Percentiles rank a stretch among this genome's conserved stretches.
Conservation (phyloP, 352 stramenopile genomes). For the Phytophthora nicotianae region DNA sequence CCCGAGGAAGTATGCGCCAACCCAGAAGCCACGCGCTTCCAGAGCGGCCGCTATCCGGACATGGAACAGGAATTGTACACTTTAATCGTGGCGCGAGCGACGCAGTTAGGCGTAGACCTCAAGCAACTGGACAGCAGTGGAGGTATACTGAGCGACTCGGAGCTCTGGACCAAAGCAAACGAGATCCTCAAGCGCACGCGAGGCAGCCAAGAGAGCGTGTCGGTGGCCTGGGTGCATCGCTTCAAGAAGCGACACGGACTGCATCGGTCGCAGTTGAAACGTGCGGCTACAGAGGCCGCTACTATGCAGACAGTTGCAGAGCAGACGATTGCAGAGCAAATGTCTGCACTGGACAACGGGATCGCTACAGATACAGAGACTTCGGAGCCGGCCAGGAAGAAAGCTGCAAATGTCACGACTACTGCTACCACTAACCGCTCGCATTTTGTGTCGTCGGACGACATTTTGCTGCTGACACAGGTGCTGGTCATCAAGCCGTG, state of each 20-base stretch:
- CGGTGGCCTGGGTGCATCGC: conserved; percentile 38
- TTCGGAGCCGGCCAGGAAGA: conserved; percentile 13
- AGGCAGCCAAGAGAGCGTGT: conserved; percentile 33
- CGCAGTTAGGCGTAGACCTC: conserved; percentile 10
- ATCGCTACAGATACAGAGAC: background rate
- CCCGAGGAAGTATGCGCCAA: conserved; percentile 36
- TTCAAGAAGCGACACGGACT: conserved; percentile 45
- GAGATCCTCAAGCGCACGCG: conserved; percentile 36
- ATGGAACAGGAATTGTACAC: conserved; percentile 37
- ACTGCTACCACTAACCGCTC: conserved; percentile 6
- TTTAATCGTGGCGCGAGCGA: conserved; percentile 8
- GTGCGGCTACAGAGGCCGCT: background rate
- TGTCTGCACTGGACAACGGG: background rate
- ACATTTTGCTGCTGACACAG: conserved; percentile 35
- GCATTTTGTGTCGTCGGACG: conserved; percentile 39
- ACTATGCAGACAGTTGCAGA: conserved; percentile 1
- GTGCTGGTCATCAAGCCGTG: conserved; percentile 34
- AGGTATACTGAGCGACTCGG: conserved; percentile 28
- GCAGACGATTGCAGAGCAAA: conserved; percentile 2
- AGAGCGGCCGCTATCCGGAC: conserved; percentile 39
- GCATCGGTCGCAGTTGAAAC: conserved; percentile 29
- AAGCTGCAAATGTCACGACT: background rate
- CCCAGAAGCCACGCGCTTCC: conserved; percentile 38
- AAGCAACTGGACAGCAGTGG: conserved; percentile 7
- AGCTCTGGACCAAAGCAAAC: conserved; percentile 40